phyloP scores from a whole-genome alignment of 192 early-diverging fungal species.

The Entomortierella beljakovae region DNA sequence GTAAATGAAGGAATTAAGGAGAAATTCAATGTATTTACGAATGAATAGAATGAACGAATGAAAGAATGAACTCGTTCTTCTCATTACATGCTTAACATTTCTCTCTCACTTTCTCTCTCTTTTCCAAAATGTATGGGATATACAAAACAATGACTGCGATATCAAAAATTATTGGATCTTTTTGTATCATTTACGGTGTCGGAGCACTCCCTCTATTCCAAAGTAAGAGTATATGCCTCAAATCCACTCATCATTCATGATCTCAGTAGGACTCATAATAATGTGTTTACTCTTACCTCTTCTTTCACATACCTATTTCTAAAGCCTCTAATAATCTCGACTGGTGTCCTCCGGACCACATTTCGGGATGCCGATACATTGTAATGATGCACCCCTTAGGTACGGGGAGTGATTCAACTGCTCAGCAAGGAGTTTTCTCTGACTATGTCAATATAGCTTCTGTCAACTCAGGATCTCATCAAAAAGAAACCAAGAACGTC shows the following conservation, averaged over 20 bases:
- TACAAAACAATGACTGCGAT: too few species aligned
- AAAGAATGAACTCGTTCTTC: too few species aligned
- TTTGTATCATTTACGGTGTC: background rate
- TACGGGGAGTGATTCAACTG: background rate
- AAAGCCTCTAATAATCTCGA: background rate
- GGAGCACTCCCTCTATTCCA: background rate
- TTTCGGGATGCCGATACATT: slow-evolving; percentile 40
- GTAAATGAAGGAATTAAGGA: too few species aligned
- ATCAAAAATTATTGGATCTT: background rate
- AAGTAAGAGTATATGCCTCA: background rate
- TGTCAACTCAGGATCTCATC: background rate
- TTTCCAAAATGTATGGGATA: too few species aligned
- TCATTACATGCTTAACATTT: too few species aligned
- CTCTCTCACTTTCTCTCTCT: too few species aligned
- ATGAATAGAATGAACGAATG: too few species aligned
- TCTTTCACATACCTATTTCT: background rate
- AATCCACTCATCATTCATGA: background rate
- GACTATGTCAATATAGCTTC: slow-evolving; percentile 5
- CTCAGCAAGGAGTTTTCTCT: background rate
- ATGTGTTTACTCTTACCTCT: background rate
- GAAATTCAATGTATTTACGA: too few species aligned
- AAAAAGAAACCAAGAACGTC: background rate
- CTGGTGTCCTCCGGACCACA: slow-evolving; percentile 19
- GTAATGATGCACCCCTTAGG: slow-evolving; percentile 43
- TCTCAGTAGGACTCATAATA: background rate